Evolutionary conservation across 768 basidiomycete species (phyloP), one percentile per base, ranked within the genome.

Genomic region (Tricholoma terreum): DNA sequence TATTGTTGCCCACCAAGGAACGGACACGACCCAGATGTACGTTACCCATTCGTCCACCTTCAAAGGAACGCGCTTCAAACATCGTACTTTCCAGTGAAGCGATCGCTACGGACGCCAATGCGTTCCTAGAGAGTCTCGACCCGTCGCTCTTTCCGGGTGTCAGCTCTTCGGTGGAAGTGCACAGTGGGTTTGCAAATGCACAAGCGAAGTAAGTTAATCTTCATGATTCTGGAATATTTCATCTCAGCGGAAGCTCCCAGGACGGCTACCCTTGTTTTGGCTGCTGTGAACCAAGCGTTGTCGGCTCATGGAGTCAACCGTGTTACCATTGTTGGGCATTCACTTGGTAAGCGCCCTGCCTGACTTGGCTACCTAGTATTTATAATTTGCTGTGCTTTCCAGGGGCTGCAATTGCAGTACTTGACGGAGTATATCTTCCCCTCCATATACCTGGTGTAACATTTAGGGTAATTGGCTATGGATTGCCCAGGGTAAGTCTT

Each of bases 401-500:
- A 72, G 81, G 84, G 48, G 84, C 75, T 33, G 84, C 83, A 1
- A 67, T 86, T 51, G 71, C 82, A 4, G 72, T 86, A 12, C 72
- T 87, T 14, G 83, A 86, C 55, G 71, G 79, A 10, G 73, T 86
- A 36, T 85, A 79, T 61, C 74, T 87, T 19, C 78, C 78, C 8
- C 67, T 82, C 22, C 79, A 83, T 62, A 68, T 85, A 35, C 69
- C 75, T 46, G 70, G 71, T 2, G 66, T 73, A 10, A 69, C 67
- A 9, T 73, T 77, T 63, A 69, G 55, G 36, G 67, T 68, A 11
- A 65, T 78, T 51, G 68, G 67, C 8, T 81, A 78, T 54, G 80
- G 78, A 6, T 64, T 78, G 65, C 78, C 79, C 22, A 67, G 79
- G 35, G 79, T 77, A 65, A 33, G 72, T 61, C 67, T 38, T 72